A percentile compares a stretch with the other conserved stretches of the same genome.
These are phyloP conservation scores for Nematodospora anomalae DNA, from an alignment of 1,139 yeast genomes.

Conservation along the genomic window DNA sequence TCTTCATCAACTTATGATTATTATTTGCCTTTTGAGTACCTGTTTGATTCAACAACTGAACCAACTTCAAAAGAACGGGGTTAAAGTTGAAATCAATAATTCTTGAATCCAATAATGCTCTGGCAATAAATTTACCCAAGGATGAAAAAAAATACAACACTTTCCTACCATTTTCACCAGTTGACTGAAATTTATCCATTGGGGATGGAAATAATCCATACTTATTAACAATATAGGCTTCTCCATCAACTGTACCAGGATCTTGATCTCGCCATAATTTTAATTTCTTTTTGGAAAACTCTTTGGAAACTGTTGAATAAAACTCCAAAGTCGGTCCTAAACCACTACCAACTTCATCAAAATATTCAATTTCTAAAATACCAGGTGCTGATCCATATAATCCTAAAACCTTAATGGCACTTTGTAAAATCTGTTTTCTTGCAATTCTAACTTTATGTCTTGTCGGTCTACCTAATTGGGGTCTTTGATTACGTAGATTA, in stretches of 20 bases:
- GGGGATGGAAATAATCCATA: constrained; percentile 79
- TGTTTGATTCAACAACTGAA: constrained; percentile 28
- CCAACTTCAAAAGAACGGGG: constrained; percentile 61
- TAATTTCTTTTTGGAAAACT: constrained; percentile 56
- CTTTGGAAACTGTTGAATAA: constrained; percentile 77
- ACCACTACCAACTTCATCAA: constrained; percentile 94
- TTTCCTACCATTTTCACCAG: constrained; percentile 41
- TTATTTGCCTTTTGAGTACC: constrained; percentile 12
- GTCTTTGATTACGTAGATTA: constrained; percentile 20
- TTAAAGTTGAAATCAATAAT: constrained; percentile 82
- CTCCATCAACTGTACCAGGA: constrained; percentile 22
- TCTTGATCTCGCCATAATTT: constrained; percentile 68
- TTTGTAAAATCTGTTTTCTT: constrained; percentile 67
- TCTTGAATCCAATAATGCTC: constrained; percentile 84
- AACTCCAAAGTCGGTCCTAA: constrained; percentile 95
- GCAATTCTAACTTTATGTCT: constrained; percentile 82
- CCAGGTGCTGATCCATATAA: constrained; percentile 80
- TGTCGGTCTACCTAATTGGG: constrained; percentile 70
- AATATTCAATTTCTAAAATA: constrained; percentile 82
- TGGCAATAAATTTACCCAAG: constrained; percentile 81
- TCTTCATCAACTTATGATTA: constrained; percentile 24
- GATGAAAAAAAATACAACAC: constrained; percentile 57
- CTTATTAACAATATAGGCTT: constrained; percentile 41
- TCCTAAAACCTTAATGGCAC: constrained; percentile 78
- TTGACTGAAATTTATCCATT: constrained; percentile 30